Evolutionary conservation across 345 rosid genomes (phyloP).

Genomic region (Euphorbia pulcherrima): DNA sequence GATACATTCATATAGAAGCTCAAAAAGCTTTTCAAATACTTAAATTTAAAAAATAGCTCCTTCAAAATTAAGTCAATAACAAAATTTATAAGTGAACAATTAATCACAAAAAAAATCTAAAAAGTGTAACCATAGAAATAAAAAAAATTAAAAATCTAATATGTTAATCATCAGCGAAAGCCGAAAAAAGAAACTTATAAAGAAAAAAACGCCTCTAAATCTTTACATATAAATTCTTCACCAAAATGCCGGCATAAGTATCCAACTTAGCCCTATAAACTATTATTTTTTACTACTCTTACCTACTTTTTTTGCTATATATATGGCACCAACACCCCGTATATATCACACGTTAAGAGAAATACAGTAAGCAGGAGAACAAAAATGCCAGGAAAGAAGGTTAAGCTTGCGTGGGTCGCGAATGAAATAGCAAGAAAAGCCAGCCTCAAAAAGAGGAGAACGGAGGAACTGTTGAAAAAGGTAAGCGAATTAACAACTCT

Average conservation of each 20-base stretch:
- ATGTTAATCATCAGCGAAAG: too few species aligned
- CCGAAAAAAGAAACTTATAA: too few species aligned
- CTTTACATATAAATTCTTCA: too few species aligned
- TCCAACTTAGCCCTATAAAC: not conserved
- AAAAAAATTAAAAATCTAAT: not conserved
- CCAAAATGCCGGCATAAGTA: too few species aligned
- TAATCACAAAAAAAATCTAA: too few species aligned
- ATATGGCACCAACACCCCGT: slow-evolving; percentile 3
- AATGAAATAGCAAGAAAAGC: slow-evolving; percentile 39
- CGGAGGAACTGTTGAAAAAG: slow-evolving; percentile 46
- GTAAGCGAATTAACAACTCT: slow-evolving; percentile 41
- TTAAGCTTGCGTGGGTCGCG: slow-evolving; percentile 36
- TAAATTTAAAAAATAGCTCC: too few species aligned
- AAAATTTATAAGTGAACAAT: too few species aligned
- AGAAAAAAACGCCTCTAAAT: too few species aligned
- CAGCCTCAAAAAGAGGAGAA: slow-evolving; percentile 42
- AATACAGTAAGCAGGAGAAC: not conserved
- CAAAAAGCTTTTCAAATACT: too few species aligned
- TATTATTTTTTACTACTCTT: not conserved
- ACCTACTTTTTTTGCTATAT: not conserved
- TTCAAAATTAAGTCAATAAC: too few species aligned
- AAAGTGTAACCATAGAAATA: not conserved
- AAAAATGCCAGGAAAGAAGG: slow-evolving; percentile 50
- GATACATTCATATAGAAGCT: too few species aligned
- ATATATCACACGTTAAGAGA: not conserved